Percentiles rank a stretch among this genome's conserved stretches.
Conservation (phyloP, 1,284 basidiomycete species). For the Pseudozyma thailandica region DNA sequence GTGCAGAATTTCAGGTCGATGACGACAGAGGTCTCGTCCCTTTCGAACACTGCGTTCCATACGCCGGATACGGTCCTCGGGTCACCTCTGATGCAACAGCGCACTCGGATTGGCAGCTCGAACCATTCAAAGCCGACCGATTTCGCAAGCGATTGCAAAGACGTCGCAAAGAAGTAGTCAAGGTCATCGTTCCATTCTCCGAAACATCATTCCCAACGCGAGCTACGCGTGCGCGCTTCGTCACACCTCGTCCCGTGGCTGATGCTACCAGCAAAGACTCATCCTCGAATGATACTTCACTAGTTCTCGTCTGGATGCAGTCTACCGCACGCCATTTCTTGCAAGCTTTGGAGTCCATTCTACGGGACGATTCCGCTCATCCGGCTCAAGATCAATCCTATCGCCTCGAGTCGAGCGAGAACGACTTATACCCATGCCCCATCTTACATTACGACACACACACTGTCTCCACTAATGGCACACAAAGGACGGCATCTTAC, state of each 20-base stretch:
- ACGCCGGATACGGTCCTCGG: slow-evolving; percentile 25
- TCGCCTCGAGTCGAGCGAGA: neutral
- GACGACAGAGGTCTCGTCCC: slow-evolving; percentile 1
- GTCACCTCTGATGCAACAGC: neutral
- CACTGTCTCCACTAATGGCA: neutral
- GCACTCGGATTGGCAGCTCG: neutral
- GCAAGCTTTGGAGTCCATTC: slow-evolving; percentile 15
- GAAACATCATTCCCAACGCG: slow-evolving; percentile 10
- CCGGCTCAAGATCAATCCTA: slow-evolving; percentile 1
- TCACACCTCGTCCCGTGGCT: slow-evolving; percentile 6
- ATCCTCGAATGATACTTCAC: neutral
- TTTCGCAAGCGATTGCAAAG: slow-evolving; percentile 11
- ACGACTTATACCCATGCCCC: slow-evolving; percentile 17
- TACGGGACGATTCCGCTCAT: slow-evolving; percentile 9
- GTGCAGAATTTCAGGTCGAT: neutral
- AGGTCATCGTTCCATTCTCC: slow-evolving; percentile 40
- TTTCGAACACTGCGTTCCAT: slow-evolving; percentile 18
- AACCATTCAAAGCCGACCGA: slow-evolving; percentile 6
- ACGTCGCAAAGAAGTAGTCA: slow-evolving; percentile 35
- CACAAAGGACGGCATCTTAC: slow-evolving; percentile 7
- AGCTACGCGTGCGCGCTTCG: slow-evolving; percentile 24
- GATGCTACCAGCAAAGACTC: neutral
- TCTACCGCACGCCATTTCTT: slow-evolving; percentile 27
- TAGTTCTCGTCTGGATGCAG: slow-evolving; percentile 28
- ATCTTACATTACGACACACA: slow-evolving; percentile 32